Evolutionary conservation across 345 rosid species (phyloP).

Genomic region (Punica granatum): DNA sequence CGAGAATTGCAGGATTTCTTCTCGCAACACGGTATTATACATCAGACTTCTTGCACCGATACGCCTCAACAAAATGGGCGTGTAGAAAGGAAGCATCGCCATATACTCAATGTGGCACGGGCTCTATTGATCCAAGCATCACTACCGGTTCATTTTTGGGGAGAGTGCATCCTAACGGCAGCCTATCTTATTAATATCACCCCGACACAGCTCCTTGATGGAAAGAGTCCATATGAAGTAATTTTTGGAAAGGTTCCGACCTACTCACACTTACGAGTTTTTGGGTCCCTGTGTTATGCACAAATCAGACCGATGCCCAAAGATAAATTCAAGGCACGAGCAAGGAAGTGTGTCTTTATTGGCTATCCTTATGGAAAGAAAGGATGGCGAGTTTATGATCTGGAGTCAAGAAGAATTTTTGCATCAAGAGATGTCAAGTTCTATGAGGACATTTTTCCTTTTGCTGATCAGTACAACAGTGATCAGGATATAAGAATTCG

Average conservation of each 20-base stretch:
- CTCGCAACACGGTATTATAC: neutral
- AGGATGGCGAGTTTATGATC: neutral
- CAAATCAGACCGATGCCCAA: too few relatives aligned
- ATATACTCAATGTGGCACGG: neutral
- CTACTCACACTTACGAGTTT: neutral
- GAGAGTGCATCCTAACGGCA: neutral
- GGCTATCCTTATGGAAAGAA: neutral
- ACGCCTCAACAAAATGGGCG: neutral
- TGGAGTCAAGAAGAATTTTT: neutral
- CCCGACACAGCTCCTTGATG: neutral
- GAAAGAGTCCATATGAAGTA: neutral
- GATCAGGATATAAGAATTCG: too few relatives aligned
- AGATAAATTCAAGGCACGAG: neutral
- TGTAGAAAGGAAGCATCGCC: neutral
- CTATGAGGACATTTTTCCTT: neutral
- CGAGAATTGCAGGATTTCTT: neutral
- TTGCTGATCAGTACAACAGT: neutral
- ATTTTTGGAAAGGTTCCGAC: neutral
- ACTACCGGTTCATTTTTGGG: neutral
- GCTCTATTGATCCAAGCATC: neutral
- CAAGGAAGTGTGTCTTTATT: neutral
- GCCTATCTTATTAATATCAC: neutral
- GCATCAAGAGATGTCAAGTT: neutral
- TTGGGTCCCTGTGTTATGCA: slow-evolving; percentile 1
- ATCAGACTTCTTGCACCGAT: neutral